phyloP scores from a whole-genome alignment of 2,329 filamentous ascomycete species.

The Aspergillus sp. region DNA sequence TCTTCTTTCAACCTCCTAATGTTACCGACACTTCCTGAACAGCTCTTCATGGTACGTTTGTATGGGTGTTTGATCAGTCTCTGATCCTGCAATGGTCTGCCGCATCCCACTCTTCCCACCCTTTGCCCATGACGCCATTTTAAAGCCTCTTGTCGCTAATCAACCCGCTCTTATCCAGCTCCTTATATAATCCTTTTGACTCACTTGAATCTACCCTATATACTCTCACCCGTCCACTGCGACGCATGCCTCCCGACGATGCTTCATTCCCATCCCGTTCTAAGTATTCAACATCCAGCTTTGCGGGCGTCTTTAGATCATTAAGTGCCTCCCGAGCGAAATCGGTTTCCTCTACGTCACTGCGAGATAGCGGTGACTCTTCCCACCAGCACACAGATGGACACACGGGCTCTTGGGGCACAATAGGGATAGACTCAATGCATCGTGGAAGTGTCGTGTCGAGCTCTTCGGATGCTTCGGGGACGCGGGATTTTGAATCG shows the following conservation, averaged over 20 bases:
- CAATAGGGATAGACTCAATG: conserved; percentile 41
- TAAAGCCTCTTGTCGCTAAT: conserved; percentile 15
- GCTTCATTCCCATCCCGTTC: conserved; percentile 35
- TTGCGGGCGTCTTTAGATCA: conserved; percentile 46
- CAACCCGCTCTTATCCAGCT: conserved; percentile 9
- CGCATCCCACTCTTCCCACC: neutral
- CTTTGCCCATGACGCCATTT: conserved; percentile 4
- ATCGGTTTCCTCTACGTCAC: conserved; percentile 37
- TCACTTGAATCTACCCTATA: conserved; percentile 15
- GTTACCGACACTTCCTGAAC: neutral
- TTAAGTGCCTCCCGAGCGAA: conserved; percentile 41
- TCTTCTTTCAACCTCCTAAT: neutral
- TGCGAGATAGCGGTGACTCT: conserved; percentile 33
- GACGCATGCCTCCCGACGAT: conserved; percentile 47
- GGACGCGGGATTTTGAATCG: conserved; percentile 38
- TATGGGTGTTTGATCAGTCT: neutral
- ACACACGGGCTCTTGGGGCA: conserved; percentile 32
- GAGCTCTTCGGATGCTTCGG: conserved; percentile 38
- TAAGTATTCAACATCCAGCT: conserved; percentile 38
- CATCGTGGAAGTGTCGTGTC: conserved; percentile 42
- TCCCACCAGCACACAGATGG: conserved; percentile 31
- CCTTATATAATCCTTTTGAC: conserved; percentile 21
- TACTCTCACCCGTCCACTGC: conserved; percentile 21
- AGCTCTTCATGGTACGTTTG: neutral
- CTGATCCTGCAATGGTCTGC: neutral